Percentiles rank a stretch among this genome's conserved stretches.
Conservation (phyloP, 202 grass and related monocot genomes). For the Cymbopogon flexuosus region DNA sequence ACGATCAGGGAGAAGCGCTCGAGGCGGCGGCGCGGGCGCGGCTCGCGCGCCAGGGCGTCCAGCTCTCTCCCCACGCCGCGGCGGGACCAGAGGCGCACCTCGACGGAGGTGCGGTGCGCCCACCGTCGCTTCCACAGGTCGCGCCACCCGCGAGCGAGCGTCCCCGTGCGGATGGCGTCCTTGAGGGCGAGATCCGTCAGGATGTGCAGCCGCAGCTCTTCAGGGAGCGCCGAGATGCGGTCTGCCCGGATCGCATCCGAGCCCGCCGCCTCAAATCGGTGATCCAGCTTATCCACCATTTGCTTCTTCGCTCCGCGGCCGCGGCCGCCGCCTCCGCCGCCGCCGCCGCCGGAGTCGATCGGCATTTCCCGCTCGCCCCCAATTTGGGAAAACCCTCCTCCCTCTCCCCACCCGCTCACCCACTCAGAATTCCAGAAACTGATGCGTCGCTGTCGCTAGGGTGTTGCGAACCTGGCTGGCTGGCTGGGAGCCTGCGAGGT, state of each 20-base stretch:
- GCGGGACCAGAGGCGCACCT: neutral
- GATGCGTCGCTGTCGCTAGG: no score
- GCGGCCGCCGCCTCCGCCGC: no score
- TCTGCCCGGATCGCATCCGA: neutral
- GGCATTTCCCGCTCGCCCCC: neutral
- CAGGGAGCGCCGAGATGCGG: neutral
- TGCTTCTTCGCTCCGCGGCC: no score
- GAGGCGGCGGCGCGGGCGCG: constrained; percentile 7
- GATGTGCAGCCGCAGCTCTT: constrained; percentile 8
- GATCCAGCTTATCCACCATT: no score
- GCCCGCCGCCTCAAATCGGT: no score
- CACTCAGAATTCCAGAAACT: no score
- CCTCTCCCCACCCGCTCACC: no score
- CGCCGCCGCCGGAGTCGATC: neutral
- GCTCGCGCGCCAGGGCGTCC: neutral
- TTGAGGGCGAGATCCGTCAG: constrained; percentile 20
- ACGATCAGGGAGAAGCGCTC: constrained; percentile 13
- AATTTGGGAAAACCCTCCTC: no score
- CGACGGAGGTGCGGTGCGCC: neutral
- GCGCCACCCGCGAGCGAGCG: neutral
- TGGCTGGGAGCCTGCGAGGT: no score
- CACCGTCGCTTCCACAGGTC: constrained; percentile 15
- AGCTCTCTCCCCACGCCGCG: neutral
- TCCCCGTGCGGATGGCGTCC: constrained; percentile 29
- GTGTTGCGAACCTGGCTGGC: no score